Base-by-base conservation (phyloP, 169 alveolate genomes). In the Plasmodium coatneyi region DNA sequence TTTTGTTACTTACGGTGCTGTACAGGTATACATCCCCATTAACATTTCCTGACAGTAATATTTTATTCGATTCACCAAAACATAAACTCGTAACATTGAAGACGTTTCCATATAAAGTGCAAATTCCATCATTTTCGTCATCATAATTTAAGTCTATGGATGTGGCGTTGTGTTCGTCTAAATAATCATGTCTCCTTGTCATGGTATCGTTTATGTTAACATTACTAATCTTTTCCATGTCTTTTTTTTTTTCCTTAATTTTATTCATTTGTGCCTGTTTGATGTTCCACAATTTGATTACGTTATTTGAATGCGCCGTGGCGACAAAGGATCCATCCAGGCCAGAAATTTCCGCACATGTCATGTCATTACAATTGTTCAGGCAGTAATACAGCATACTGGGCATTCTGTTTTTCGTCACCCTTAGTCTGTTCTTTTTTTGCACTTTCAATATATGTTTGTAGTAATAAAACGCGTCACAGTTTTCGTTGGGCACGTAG, bases 31-130 rank as follows among this genome's bases (percentile, higher is more conserved):
- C 81, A 89, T 89, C 94, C 19, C 94, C 94, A 89, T 89, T 89
- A 56, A 89, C 60, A 89, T 89, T 89, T 54, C 94, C 94, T 25
- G 94, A 89, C 34, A 89, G 81, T 52, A 89, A 66, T 60, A 89
- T 89, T 89, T 89, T 89, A 89, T 89, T 80, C 32, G 94, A 78
- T 79, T 89, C 94, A 79, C 94, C 94, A 89, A 89, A 89, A 25
- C 83, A 72, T 80, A 89, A 34, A 43, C 94, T 89, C 46, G 94
- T 78, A 28, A 89, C 82, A 66, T 89, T 89, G 79, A 22, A 56
- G 3, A 70, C 30, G 30, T 89, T 89, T 60, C 94, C 94, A 89
- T 89, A 89, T 30, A 89, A 79, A 78, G 32, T 89, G 14, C 90
- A 25, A 78, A 89, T 54, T n/a, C 90, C 94, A 46, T 66, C 76